Conservation (phyloP, 352 stramenopile genomes). For the Elongisporangium senticosum region DNA sequence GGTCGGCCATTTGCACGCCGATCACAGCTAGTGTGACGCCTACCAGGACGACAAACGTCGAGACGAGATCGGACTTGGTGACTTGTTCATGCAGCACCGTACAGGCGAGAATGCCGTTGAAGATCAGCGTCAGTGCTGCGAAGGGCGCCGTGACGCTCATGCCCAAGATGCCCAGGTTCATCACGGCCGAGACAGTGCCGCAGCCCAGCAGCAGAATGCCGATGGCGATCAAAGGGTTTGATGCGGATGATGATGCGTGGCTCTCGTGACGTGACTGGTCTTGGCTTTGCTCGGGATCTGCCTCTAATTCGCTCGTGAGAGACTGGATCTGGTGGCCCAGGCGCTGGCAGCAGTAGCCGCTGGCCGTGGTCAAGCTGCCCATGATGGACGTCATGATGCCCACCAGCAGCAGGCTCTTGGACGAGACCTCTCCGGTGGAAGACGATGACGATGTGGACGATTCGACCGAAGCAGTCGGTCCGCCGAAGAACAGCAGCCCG, state of each 20-base stretch:
- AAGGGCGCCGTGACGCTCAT: conserved; percentile 32
- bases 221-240: conserved; percentile 17
- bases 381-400: conserved; percentile 28
- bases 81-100: conserved; percentile 23
- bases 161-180: conserved; percentile 33
- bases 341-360: conserved; percentile 29
- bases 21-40: conserved; percentile 26
- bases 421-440: background rate
- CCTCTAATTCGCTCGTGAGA: background rate
- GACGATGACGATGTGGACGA: conserved; percentile 7
- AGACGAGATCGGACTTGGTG: conserved; percentile 23
- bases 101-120: conserved; percentile 25
- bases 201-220: conserved; percentile 25
- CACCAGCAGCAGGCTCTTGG: conserved; percentile 12
- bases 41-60: conserved; percentile 24
- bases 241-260: background rate
- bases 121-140: conserved; percentile 32
- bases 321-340: conserved; percentile 23
- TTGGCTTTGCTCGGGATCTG: background rate
- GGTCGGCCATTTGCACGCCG: conserved; percentile 16
- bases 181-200: conserved; percentile 24
- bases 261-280: background rate
- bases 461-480: conserved; percentile 1
- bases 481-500: conserved; percentile 11
- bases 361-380: conserved; percentile 29